Evolutionary conservation across 345 rosid species (phyloP), one percentile per base, ranked within the genome.

Genomic region (Eucalyptus coolabah): DNA sequence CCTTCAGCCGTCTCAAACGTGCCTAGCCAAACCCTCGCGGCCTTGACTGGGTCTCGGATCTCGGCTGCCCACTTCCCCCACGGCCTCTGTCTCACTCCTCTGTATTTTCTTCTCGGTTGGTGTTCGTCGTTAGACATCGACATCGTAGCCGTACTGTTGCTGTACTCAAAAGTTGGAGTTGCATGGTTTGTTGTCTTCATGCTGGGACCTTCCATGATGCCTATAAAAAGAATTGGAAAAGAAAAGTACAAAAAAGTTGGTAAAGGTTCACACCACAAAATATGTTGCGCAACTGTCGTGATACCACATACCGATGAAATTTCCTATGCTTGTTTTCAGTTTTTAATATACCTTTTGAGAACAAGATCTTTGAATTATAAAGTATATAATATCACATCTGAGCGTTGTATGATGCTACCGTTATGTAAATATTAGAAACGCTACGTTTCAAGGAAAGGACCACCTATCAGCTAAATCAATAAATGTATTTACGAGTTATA

Each of bases 11-110:
- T 96, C 42, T 96, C 98, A 45, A 97, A 97, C 21, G 99, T 97
- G 49, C 99, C 99, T 23, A 97, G 89, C 99, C 99, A 97, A 69
- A 97, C 99, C 89, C 99, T 93, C 44, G 96, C 95, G 1, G 99
- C 99, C 91, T 95, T 97, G 89, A 95, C 89, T 1, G 99, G 99
- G 89, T 97, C 99, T 86, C 99, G 92, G 81, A 97, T 97, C 93
- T 97, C 99, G 11, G 99, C 99, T 6, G 99, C 99, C 99, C 99
- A 97, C 88, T 96, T 96, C 1, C 98, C 98, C 99, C 99, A 97
- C 4, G 99, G 99, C 91, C 99, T 93, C 89, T 96, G 99, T 89
- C 99, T 94, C 67, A 97, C 98, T 86, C 99, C 99, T 53, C 99
- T 94, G 91, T 97, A 97, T 92, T 91, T 95, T 86, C 99, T 93